Evolutionary conservation across 1,284 basidiomycete species (phyloP).

Genomic region (Ganoderma multipileum): DNA sequence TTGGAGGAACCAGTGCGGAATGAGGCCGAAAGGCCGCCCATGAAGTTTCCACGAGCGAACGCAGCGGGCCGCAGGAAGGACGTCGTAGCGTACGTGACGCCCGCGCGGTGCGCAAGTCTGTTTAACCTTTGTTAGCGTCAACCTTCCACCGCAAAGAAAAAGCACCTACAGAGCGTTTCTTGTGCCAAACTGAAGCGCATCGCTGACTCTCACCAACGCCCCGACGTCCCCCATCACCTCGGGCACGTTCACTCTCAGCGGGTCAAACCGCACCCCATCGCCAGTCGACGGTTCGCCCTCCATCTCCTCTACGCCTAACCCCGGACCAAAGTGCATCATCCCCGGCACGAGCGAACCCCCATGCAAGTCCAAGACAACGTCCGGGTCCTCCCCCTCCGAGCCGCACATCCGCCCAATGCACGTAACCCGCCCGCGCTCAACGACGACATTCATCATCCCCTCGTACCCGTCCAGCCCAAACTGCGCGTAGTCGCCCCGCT

Average conservation of each 20-base stretch:
- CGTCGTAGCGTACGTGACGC: slow-evolving; percentile 67
- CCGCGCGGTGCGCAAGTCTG: slow-evolving; percentile 67
- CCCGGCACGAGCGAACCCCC: slow-evolving; percentile 64
- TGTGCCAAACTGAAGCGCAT: slow-evolving; percentile 76
- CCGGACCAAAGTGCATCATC: slow-evolving; percentile 65
- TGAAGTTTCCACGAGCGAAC: slow-evolving; percentile 66
- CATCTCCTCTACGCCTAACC: slow-evolving; percentile 68
- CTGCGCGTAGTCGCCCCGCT: slow-evolving; percentile 28
- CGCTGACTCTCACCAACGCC: slow-evolving; percentile 69
- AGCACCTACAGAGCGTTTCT: slow-evolving; percentile 70
- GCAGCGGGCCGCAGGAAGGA: slow-evolving; percentile 64
- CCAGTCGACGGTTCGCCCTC: slow-evolving; percentile 68
- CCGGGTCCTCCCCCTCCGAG: slow-evolving; percentile 26
- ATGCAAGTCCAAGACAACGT: slow-evolving; percentile 50
- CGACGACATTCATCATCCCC: slow-evolving; percentile 33
- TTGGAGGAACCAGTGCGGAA: slow-evolving; percentile 65
- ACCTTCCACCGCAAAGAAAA: slow-evolving; percentile 28
- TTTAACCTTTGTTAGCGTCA: not conserved
- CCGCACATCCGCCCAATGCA: slow-evolving; percentile 33
- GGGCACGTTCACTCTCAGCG: slow-evolving; percentile 50
- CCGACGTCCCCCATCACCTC: slow-evolving; percentile 56
- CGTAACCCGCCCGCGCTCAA: slow-evolving; percentile 36
- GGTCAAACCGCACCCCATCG: slow-evolving; percentile 68
- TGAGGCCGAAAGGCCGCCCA: slow-evolving; percentile 57
- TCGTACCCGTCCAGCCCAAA: slow-evolving; percentile 23